Evolutionary conservation across 805 yeast species (phyloP).

Genomic region (Hanseniaspora lachancei): DNA sequence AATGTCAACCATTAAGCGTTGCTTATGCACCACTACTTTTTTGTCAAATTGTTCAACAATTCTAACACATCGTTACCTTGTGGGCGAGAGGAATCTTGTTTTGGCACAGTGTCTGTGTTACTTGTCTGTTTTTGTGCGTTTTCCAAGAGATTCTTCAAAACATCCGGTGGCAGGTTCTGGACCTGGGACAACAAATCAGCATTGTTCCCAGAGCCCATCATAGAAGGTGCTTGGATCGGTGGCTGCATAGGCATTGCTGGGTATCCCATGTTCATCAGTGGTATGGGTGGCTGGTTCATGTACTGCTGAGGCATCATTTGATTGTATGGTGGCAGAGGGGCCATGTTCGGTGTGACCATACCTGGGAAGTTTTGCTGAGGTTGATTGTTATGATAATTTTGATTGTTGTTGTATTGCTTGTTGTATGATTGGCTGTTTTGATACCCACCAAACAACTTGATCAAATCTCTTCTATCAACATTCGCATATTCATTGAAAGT

Average conservation of each 20-base stretch:
- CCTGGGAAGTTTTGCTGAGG: constrained; percentile 17
- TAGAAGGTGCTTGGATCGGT: constrained; percentile 18
- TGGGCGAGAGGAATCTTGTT: background rate
- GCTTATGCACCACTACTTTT: background rate
- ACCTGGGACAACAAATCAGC: constrained; percentile 25
- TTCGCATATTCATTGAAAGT: constrained; percentile 72
- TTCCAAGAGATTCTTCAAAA: constrained; percentile 23
- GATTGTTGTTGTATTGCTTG: constrained; percentile 2
- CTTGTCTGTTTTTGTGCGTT: constrained; percentile 24
- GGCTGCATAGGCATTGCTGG: constrained; percentile 16
- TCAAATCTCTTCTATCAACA: constrained; percentile 53
- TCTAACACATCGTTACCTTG: constrained; percentile 4
- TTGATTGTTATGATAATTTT: constrained; percentile 9
- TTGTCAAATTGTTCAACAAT: constrained; percentile 8
- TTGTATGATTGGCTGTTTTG: constrained; percentile 7
- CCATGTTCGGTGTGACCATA: constrained; percentile 11
- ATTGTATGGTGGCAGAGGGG: constrained; percentile 6
- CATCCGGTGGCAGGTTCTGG: constrained; percentile 27
- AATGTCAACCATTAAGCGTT: no score
- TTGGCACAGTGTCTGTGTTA: background rate
- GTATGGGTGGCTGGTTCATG: constrained; percentile 8
- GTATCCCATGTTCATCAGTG: background rate
- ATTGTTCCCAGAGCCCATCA: constrained; percentile 22
- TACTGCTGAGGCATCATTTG: constrained; percentile 16
- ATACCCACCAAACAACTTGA: constrained; percentile 27